These are phyloP conservation scores for Aspergillus ibericus DNA, from an alignment of 2,329 filamentous ascomycete species.

Conservation along the genomic window DNA sequence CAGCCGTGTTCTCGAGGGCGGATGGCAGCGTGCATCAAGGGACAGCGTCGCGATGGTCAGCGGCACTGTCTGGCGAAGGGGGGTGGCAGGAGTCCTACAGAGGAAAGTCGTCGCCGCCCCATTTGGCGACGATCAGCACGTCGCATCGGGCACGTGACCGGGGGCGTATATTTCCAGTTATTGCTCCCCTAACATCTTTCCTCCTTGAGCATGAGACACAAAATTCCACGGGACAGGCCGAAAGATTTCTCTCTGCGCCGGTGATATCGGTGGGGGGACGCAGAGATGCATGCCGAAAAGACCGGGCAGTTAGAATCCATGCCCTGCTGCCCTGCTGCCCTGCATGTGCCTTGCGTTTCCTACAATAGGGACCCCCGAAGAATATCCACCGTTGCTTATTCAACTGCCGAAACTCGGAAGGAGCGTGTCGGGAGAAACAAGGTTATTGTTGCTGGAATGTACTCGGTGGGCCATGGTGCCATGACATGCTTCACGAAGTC, in stretches of 20 bases:
- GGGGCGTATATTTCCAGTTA: background rate
- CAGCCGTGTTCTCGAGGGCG: background rate
- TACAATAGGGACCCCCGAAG: background rate
- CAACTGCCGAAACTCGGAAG: background rate
- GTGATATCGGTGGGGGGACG: background rate
- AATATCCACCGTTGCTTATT: background rate
- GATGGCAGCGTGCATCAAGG: background rate
- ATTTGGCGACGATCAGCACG: conserved; percentile 4
- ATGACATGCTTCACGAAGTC: background rate
- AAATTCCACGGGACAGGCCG: conserved; percentile 8
- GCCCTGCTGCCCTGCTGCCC: background rate
- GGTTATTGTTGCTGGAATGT: background rate
- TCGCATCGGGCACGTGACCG: background rate
- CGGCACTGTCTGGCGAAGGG: background rate
- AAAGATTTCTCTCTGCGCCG: conserved; percentile 3
- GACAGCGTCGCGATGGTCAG: background rate
- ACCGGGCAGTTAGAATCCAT: background rate
- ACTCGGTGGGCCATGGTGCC: background rate
- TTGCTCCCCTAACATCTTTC: background rate
- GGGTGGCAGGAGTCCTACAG: conserved; percentile 2
- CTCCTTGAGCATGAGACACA: conserved; percentile 7
- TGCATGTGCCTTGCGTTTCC: conserved; percentile 3
- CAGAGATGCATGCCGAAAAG: background rate
- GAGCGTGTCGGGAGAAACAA: background rate
- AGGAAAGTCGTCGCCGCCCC: conserved; percentile 4